A percentile compares a stretch with the other conserved stretches of the same genome.
phyloP scores from a whole-genome alignment of 805 yeast species.

The Ogataea angusta region DNA sequence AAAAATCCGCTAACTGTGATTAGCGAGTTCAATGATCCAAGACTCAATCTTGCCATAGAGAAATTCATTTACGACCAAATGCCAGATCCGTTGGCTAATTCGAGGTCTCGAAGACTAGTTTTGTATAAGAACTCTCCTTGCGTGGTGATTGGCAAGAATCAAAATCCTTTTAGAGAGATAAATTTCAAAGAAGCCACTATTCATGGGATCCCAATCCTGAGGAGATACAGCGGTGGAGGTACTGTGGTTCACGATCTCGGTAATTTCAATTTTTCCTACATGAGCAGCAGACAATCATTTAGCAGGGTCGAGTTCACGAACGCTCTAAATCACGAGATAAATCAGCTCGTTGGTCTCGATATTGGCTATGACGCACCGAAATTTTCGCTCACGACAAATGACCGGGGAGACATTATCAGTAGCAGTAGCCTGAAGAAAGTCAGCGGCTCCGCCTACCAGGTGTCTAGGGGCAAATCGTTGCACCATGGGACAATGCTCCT shows the following conservation, averaged over 20 bases:
- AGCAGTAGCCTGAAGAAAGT: constrained; percentile 49
- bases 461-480: constrained; percentile 75
- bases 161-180: constrained; percentile 88
- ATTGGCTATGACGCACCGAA: constrained; percentile 15
- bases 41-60: constrained; percentile 76
- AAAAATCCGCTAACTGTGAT: constrained; percentile 51
- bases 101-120: constrained; percentile 50
- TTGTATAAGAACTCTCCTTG: constrained; percentile 78
- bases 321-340: constrained; percentile 21
- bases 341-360: constrained; percentile 12
- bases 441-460: constrained; percentile 90
- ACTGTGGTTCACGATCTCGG: constrained; percentile 93
- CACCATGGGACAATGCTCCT: constrained; percentile 97
- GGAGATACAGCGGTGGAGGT: constrained; percentile 93
- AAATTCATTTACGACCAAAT: constrained; percentile 66
- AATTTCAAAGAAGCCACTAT: constrained; percentile 53
- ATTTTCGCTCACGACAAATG: constrained; percentile 48
- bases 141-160: constrained; percentile 94
- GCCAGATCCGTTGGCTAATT: constrained; percentile 40
- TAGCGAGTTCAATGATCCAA: constrained; percentile 63
- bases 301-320: constrained; percentile 51
- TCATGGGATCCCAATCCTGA: constrained; percentile 58
- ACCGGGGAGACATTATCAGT: constrained; percentile 76
- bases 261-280: constrained; percentile 80
- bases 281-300: constrained; percentile 60